Conservation (phyloP, 2,329 filamentous ascomycete genomes). For the Aspergillus oerlinghausenensis region DNA sequence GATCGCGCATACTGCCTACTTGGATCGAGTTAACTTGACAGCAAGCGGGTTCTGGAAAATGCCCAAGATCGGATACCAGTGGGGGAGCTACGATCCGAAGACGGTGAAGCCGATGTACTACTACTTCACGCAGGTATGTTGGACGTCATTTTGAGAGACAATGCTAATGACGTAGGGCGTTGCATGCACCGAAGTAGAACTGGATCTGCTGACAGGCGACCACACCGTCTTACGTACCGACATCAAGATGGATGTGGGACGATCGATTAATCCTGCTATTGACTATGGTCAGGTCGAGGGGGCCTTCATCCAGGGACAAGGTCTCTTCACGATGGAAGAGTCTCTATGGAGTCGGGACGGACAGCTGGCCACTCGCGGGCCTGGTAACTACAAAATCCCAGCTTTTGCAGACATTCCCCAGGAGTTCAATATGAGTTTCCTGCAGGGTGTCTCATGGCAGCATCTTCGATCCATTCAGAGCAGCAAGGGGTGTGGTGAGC, state of each 20-base stretch:
- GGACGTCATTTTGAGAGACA: no score
- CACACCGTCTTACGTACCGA: constrained; percentile 88
- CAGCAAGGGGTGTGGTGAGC: constrained; percentile 55
- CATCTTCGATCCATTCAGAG: constrained; percentile 51
- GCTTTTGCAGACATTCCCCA: constrained; percentile 66
- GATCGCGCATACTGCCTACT: constrained; percentile 86
- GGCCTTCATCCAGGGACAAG: constrained; percentile 75
- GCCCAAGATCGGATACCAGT: constrained; percentile 91
- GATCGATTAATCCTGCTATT: constrained; percentile 61
- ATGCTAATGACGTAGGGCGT: constrained; percentile 48
- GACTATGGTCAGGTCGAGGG: constrained; percentile 83
- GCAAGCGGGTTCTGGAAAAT: constrained; percentile 98
- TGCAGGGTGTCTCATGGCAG: constrained; percentile 55
- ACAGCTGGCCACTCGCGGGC: constrained; percentile 60
- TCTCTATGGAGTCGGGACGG: constrained; percentile 62
- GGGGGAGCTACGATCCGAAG: constrained; percentile 68
- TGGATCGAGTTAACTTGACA: constrained; percentile 93
- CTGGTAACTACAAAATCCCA: constrained; percentile 63
- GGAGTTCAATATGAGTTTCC: constrained; percentile 57
- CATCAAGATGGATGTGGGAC: constrained; percentile 89
- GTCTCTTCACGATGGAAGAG: constrained; percentile 74
- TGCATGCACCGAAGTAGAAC: constrained; percentile 82
- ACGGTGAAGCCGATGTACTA: constrained; percentile 84
- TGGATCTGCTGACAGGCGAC: constrained; percentile 88
- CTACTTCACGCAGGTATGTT: constrained; percentile 81